These are phyloP conservation scores for Rhazya stricta DNA, from an alignment of 257 asterid species.

Conservation along the genomic window DNA sequence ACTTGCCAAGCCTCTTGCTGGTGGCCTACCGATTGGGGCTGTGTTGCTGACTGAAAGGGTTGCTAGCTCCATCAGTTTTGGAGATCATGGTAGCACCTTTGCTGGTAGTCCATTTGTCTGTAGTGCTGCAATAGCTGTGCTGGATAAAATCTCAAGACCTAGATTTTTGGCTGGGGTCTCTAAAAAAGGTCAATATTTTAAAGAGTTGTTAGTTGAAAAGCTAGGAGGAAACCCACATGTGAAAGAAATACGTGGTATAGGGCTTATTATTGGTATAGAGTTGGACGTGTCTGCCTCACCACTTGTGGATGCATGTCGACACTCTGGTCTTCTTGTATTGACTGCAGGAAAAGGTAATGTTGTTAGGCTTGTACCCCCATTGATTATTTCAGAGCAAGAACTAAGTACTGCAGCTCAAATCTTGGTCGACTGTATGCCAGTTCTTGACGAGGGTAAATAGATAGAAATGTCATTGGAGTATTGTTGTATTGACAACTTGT, in stretches of 20 bases:
- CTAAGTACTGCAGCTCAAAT: slow-evolving; percentile 56
- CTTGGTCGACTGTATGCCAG: slow-evolving; percentile 50
- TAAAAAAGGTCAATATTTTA: slow-evolving; percentile 65
- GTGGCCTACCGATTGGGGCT: slow-evolving; percentile 95
- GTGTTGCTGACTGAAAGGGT: slow-evolving; percentile 65
- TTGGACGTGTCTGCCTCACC: slow-evolving; percentile 70
- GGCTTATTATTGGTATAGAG: slow-evolving; percentile 83
- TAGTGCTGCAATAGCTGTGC: slow-evolving; percentile 64
- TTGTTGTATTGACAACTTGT: slow-evolving; percentile 2
- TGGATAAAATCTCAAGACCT: slow-evolving; percentile 68
- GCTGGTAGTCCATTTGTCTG: slow-evolving; percentile 95
- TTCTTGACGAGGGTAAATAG: slow-evolving; percentile 44
- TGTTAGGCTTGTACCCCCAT: slow-evolving; percentile 82
- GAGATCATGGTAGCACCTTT: slow-evolving; percentile 99
- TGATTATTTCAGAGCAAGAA: slow-evolving; percentile 68
- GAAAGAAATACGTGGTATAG: slow-evolving; percentile 70
- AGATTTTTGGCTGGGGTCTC: slow-evolving; percentile 54
- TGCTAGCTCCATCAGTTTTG: slow-evolving; percentile 58
- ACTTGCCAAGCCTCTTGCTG: slow-evolving; percentile 97
- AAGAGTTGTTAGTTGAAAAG: slow-evolving; percentile 40
- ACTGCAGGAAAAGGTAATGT: slow-evolving; percentile 95
- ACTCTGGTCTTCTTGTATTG: slow-evolving; percentile 71
- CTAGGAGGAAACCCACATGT: slow-evolving; percentile 62
- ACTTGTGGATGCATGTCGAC: slow-evolving; percentile 69
- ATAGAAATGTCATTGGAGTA: slow-evolving; percentile 6